These are phyloP conservation scores for Mycena sanguinolenta DNA, from an alignment of 768 basidiomycete genomes.

Conservation along the genomic window DNA sequence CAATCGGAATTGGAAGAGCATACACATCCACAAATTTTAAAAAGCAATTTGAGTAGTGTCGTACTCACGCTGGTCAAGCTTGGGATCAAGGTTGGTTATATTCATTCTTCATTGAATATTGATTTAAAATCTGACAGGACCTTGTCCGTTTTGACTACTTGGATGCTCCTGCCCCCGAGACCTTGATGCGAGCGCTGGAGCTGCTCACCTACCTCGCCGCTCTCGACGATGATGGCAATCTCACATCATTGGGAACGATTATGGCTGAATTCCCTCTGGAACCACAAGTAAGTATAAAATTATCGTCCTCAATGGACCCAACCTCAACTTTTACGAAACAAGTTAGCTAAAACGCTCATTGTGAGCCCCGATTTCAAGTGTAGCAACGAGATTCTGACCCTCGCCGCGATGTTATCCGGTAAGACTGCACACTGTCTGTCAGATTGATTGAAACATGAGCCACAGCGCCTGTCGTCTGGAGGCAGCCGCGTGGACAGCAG, in stretches of 20 bases:
- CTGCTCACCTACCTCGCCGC: constrained; percentile 94
- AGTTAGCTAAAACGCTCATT: constrained; percentile 97
- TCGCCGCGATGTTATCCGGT: constrained; percentile 97
- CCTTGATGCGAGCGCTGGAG: constrained; percentile 95
- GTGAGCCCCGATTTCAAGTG: constrained; percentile 94
- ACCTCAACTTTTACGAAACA: too few species aligned
- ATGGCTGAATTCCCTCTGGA: constrained; percentile 99
- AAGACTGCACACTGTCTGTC: too few species aligned
- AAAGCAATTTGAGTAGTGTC: constrained; percentile 89
- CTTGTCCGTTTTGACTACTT: constrained; percentile 98
- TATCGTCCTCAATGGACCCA: too few species aligned
- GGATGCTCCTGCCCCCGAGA: constrained; percentile 97
- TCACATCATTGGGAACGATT: constrained; percentile 93
- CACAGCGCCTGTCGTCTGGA: too few species aligned
- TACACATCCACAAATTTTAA: constrained; percentile 96
- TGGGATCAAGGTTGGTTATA: constrained; percentile 78
- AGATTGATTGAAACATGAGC: too few species aligned
- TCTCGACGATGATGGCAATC: constrained; percentile 93
- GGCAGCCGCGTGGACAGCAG: too few species aligned
- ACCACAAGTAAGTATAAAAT: constrained; percentile 84
- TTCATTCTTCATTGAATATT: not conserved
- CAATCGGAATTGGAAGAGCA: constrained; percentile 98
- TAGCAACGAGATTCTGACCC: constrained; percentile 93
- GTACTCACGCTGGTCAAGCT: constrained; percentile 96
- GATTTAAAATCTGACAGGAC: constrained; percentile 54